These are phyloP conservation scores for Flaveria sonorensis DNA, from an alignment of 129 eudicot genomes.

Conservation along the genomic window DNA sequence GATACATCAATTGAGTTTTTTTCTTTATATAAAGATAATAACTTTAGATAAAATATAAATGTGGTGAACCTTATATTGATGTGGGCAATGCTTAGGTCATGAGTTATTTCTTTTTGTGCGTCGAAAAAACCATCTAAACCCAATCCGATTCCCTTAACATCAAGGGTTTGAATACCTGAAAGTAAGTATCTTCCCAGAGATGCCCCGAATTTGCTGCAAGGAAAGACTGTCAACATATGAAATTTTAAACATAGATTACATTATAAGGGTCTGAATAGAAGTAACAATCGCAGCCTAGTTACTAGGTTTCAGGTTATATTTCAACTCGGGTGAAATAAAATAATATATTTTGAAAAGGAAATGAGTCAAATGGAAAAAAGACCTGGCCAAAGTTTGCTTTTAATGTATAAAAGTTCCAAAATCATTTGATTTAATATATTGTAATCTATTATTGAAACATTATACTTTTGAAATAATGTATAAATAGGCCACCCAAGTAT, in stretches of 20 bases:
- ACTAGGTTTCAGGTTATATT: not conserved
- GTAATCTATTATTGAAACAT: not conserved
- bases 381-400: not conserved
- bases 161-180: constrained; percentile 49
- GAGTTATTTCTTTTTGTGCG: constrained; percentile 42
- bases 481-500: not conserved
- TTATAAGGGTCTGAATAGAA: not conserved
- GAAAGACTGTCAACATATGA: not conserved
- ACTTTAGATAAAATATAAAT: not conserved
- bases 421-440: not conserved
- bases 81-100: constrained; percentile 42
- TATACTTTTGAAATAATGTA: not conserved
- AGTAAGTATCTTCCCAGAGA: constrained; percentile 57
- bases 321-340: not conserved
- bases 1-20: constrained; percentile 23
- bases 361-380: not conserved
- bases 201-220: constrained; percentile 52
- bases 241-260: constrained; percentile 1
- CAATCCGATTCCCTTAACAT: constrained; percentile 60
- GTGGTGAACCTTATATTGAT: constrained; percentile 67
- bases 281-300: not conserved
- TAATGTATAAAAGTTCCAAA: not conserved
- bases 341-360: not conserved
- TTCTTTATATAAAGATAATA: not conserved
- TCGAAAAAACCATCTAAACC: constrained; percentile 63